A percentile compares a stretch with the other conserved stretches of the same genome.
These are phyloP conservation scores for Diversispora eburnea DNA, from an alignment of 192 early-diverging fungal genomes.

Conservation along the genomic window DNA sequence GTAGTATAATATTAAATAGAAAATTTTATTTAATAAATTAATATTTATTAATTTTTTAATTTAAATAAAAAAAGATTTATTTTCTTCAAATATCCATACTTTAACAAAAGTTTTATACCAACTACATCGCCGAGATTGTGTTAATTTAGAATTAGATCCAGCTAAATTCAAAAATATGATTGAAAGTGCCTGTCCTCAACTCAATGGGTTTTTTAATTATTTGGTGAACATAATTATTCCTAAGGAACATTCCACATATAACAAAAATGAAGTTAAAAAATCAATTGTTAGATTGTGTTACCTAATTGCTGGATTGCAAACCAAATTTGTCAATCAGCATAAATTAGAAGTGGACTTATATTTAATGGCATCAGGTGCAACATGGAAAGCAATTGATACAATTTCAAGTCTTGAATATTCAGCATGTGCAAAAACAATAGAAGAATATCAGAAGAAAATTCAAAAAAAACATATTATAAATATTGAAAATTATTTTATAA, in stretches of 20 bases:
- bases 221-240: background rate
- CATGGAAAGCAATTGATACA: too few relatives aligned
- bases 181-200: background rate
- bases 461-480: too few relatives aligned
- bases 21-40: background rate
- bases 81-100: background rate
- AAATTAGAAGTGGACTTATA: background rate
- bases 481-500: too few relatives aligned
- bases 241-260: background rate
- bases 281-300: background rate
- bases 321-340: background rate
- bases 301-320: background rate
- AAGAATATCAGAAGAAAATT: too few relatives aligned
- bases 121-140: background rate
- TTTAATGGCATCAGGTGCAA: background rate
- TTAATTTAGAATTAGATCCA: background rate
- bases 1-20: too few relatives aligned
- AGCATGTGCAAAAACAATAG: too few relatives aligned
- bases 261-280: constrained; percentile 1
- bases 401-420: too few relatives aligned
- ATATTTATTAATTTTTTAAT: background rate
- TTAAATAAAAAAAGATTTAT: background rate
- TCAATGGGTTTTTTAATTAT: background rate
- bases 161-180: background rate
- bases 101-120: background rate